phyloP scores from a whole-genome alignment of 2,329 filamentous ascomycete genomes.

The Botrytis fabae region DNA sequence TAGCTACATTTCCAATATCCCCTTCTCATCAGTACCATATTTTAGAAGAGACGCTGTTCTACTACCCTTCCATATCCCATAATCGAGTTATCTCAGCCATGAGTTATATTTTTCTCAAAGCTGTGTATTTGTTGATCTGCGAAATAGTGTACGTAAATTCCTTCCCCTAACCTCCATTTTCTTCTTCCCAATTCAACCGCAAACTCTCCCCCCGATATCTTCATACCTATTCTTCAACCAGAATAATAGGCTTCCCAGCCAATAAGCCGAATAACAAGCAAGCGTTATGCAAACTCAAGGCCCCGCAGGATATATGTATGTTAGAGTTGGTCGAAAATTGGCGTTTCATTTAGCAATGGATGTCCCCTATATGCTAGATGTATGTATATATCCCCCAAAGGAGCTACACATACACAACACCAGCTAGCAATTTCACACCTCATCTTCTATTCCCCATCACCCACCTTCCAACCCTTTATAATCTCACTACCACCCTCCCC shows the following conservation, averaged over 20 bases:
- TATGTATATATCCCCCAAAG: background rate
- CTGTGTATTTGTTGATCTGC: background rate
- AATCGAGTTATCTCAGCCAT: background rate
- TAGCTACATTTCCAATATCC: background rate
- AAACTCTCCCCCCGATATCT: background rate
- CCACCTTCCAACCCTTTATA: background rate
- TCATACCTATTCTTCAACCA: fast-evolving
- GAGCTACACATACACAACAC: background rate
- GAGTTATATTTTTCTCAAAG: background rate
- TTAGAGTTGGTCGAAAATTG: background rate
- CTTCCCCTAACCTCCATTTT: background rate
- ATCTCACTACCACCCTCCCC: background rate
- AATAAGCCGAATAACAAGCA: background rate
- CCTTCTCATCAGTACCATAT: background rate
- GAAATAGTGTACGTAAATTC: background rate
- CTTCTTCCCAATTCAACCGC: background rate
- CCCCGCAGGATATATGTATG: background rate
- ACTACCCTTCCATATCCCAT: background rate
- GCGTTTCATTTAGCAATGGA: background rate
- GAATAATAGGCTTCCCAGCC: background rate
- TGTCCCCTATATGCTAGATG: background rate
- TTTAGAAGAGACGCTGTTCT: background rate
- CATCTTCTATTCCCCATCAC: background rate
- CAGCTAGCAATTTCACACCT: background rate
- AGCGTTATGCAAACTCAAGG: background rate